Evolutionary conservation across 2,329 filamentous ascomycete species (phyloP).

Genomic region (Penicillium corylophilum): DNA sequence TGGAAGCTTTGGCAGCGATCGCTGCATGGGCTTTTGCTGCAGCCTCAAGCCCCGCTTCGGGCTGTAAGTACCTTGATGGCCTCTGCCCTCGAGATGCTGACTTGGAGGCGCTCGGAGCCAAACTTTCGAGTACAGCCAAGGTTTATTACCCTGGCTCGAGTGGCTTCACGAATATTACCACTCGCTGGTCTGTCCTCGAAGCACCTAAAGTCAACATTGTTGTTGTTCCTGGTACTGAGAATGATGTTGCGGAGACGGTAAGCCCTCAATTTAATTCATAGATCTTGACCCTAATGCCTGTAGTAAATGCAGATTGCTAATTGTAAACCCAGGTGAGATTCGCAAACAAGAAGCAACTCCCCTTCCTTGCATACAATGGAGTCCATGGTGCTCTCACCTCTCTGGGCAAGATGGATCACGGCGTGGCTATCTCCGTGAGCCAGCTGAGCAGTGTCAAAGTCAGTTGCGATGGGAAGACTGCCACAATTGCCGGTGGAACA

Average conservation of each 20-base stretch:
- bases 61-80: neutral
- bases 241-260: slow-evolving; percentile 53
- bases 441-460: slow-evolving; percentile 44
- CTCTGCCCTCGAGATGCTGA: slow-evolving; percentile 15
- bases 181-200: slow-evolving; percentile 49
- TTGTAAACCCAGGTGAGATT: slow-evolving; percentile 43
- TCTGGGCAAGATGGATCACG: slow-evolving; percentile 49
- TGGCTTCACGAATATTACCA: slow-evolving; percentile 41
- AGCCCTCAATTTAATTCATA: slow-evolving; percentile 8
- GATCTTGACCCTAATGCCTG: neutral
- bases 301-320: neutral
- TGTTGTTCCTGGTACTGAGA: slow-evolving; percentile 49
- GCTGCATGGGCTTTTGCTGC: neutral
- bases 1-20: neutral
- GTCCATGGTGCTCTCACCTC: slow-evolving; percentile 54
- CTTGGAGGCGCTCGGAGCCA: slow-evolving; percentile 18
- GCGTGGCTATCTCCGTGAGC: slow-evolving; percentile 52
- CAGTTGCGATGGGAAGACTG: slow-evolving; percentile 45
- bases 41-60: neutral
- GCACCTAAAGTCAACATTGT: slow-evolving; percentile 48
- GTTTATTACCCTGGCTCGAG: slow-evolving; percentile 45
- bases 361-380: slow-evolving; percentile 56
- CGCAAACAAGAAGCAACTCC: slow-evolving; percentile 48
- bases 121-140: slow-evolving; percentile 41
- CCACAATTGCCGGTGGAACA: slow-evolving; percentile 51